A percentile compares a stretch with the other conserved stretches of the same genome.
Evolutionary conservation across 345 rosid genomes (phyloP).

Genomic region (Erucastrum elatum): DNA sequence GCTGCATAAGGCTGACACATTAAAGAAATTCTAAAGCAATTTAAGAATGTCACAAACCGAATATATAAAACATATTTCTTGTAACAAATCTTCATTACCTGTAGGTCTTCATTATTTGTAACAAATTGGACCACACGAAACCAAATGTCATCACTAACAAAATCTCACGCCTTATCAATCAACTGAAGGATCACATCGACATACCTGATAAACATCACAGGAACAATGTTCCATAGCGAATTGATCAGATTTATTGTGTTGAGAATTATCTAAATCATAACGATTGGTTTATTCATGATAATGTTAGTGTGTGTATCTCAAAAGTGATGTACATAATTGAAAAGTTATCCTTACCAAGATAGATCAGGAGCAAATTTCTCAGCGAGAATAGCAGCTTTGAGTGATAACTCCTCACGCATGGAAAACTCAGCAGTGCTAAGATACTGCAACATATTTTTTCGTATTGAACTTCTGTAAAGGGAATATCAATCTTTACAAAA

Average conservation of each 20-base stretch:
- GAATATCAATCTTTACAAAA: not conserved
- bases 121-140: constrained; percentile 98
- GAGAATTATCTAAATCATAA: not conserved
- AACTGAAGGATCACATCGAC: constrained; percentile 98
- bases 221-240: not conserved
- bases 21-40: constrained; percentile 33
- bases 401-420: constrained; percentile 97
- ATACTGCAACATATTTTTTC: constrained; percentile 54
- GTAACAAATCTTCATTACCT: constrained; percentile 52
- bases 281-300: not conserved
- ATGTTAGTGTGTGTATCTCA: not conserved
- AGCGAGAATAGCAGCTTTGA: constrained; percentile 98
- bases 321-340: not conserved
- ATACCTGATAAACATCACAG: constrained; percentile 58
- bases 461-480: not conserved
- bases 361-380: constrained; percentile 99
- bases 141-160: constrained; percentile 99
- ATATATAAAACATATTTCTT: not conserved
- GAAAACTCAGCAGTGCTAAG: constrained; percentile 94
- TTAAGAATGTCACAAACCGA: constrained; percentile 8
- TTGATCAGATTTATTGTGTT: not conserved
- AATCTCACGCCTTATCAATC: constrained; percentile 99
- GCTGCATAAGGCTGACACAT: constrained; percentile 89
- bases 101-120: constrained; percentile 96
- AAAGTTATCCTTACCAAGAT: constrained; percentile 67